Conservation (phyloP, 164 flowering plant genomes). For the Saururus chinensis region DNA sequence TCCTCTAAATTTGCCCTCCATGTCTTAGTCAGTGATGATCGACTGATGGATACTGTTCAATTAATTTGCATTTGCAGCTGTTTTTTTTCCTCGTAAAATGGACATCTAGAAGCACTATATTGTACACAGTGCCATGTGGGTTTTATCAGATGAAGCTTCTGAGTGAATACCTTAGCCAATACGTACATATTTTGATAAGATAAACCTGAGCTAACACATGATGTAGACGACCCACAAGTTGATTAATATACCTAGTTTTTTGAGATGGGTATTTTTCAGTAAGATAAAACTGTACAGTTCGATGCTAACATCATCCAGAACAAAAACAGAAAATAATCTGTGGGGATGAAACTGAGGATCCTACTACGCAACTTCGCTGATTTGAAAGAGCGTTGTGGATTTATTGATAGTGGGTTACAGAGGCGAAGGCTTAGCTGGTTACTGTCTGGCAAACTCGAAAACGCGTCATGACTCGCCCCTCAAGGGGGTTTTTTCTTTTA, state of each 20-base stretch:
- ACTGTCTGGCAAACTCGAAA: constrained; percentile 6
- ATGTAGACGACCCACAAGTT: background rate
- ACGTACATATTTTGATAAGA: too few species aligned
- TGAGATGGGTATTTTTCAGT: too few species aligned
- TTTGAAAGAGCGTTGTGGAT: background rate
- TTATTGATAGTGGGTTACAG: background rate
- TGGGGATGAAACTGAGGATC: too few species aligned
- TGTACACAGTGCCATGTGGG: background rate
- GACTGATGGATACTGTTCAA: background rate
- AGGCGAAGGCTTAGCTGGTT: constrained; percentile 9
- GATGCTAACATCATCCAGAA: background rate
- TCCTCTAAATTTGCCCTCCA: background rate
- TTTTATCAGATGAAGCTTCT: background rate
- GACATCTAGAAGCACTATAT: background rate
- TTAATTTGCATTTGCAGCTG: background rate
- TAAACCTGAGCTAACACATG: background rate
- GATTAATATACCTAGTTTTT: background rate
- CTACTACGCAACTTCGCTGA: constrained; percentile 5
- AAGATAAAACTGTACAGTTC: too few species aligned
- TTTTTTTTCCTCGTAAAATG: background rate
- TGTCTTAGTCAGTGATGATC: background rate
- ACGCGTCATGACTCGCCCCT: constrained; percentile 11
- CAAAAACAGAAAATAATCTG: background rate
- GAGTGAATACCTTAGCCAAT: background rate
- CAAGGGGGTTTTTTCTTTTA: background rate